These are phyloP conservation scores for Cardamine chenopodiifolia DNA, from an alignment of 345 rosid genomes.

Conservation along the genomic window DNA sequence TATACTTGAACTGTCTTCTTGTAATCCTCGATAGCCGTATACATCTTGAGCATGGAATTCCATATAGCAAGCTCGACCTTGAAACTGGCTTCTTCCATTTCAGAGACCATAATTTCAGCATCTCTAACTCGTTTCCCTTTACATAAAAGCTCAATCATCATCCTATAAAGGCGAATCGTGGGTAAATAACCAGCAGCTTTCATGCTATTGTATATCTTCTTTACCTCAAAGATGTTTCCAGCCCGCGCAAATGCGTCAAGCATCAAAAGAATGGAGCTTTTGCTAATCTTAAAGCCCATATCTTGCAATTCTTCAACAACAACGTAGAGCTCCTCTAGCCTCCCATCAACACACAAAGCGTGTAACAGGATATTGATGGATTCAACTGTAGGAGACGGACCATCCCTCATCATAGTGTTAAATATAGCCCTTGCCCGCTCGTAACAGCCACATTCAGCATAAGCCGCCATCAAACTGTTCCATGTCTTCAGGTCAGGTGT, in stretches of 20 bases:
- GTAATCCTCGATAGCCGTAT: conserved; percentile 72
- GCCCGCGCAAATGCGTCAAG: conserved; percentile 84
- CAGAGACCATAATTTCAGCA: conserved; percentile 84
- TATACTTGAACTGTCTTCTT: conserved; percentile 71
- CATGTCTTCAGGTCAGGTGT: conserved; percentile 72
- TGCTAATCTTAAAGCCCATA: conserved; percentile 89
- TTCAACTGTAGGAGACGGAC: conserved; percentile 89
- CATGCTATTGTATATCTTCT: conserved; percentile 93
- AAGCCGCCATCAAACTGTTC: conserved; percentile 85
- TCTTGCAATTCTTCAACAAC: conserved; percentile 93
- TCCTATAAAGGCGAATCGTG: conserved; percentile 89
- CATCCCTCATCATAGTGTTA: conserved; percentile 90
- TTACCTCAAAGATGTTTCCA: conserved; percentile 84
- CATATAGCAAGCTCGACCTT: conserved; percentile 80
- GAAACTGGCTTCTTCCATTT: conserved; percentile 91
- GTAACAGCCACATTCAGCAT: conserved; percentile 88
- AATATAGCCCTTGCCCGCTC: conserved; percentile 93
- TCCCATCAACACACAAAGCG: conserved; percentile 72
- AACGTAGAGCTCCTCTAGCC: conserved; percentile 84
- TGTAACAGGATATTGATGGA: conserved; percentile 84
- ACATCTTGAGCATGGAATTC: conserved; percentile 89
- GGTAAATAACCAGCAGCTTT: conserved; percentile 95
- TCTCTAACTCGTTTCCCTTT: conserved; percentile 80
- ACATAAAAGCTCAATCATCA: conserved; percentile 72
- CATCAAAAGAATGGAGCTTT: conserved; percentile 85